Conservation (phyloP, 306 rosid genomes). For the Cicer cuneatum region DNA sequence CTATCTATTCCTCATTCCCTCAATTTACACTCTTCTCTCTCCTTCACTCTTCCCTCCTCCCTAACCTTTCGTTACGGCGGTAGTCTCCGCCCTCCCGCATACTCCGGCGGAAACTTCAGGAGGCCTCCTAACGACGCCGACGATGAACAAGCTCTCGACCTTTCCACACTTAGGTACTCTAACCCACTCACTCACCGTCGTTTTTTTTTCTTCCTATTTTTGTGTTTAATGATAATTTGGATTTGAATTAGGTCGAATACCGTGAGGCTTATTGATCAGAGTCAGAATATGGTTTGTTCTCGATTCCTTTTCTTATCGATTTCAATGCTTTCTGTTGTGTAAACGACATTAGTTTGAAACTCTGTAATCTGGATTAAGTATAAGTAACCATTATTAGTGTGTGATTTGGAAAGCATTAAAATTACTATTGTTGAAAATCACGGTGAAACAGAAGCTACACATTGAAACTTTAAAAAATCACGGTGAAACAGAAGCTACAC, state of each 20-base stretch:
- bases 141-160: slow-evolving; percentile 70
- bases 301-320: background rate
- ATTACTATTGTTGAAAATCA: too few relatives aligned
- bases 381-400: background rate
- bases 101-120: slow-evolving; percentile 50
- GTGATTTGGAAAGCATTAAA: too few relatives aligned
- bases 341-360: background rate
- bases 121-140: slow-evolving; percentile 51
- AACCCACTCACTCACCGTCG: background rate
- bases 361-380: background rate
- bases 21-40: slow-evolving; percentile 41
- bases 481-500: too few relatives aligned
- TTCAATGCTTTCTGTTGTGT: background rate
- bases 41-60: slow-evolving; percentile 35
- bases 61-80: slow-evolving; percentile 64
- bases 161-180: slow-evolving; percentile 64
- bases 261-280: slow-evolving; percentile 87
- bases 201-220: slow-evolving; percentile 13
- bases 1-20: slow-evolving; percentile 46
- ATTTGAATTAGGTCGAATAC: slow-evolving; percentile 69
- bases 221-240: slow-evolving; percentile 28
- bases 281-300: slow-evolving; percentile 87
- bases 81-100: slow-evolving; percentile 52
- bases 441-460: too few relatives aligned
- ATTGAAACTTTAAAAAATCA: too few relatives aligned